phyloP scores from a whole-genome alignment of 2,329 filamentous ascomycete species.

The Apiospora koreana region DNA sequence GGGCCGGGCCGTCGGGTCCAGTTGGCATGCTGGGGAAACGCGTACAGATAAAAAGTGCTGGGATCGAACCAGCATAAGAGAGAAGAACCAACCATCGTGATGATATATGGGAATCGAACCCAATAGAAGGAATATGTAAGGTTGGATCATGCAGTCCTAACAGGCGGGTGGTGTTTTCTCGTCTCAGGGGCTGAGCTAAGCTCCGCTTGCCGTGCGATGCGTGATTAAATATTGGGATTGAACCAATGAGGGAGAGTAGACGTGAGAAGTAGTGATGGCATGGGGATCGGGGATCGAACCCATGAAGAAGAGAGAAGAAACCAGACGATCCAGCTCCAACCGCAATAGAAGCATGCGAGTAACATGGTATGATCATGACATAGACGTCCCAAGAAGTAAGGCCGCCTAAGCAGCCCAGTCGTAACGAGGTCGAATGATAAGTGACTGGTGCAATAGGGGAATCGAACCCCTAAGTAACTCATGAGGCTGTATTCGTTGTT shows the following conservation, averaged over 20 bases:
- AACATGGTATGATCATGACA: background rate
- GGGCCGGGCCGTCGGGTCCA: background rate
- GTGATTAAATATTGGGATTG: background rate
- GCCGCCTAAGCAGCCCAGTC: background rate
- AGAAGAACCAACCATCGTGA: background rate
- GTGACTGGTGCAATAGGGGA: background rate
- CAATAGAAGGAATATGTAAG: background rate
- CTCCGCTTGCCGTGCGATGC: background rate
- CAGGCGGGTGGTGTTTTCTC: background rate
- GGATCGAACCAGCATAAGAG: background rate
- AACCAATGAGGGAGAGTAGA: background rate
- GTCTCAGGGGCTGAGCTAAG: background rate
- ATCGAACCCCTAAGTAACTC: background rate
- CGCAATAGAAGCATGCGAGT: background rate
- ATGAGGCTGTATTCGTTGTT: no score
- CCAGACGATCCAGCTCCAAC: background rate
- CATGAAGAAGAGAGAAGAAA: background rate
- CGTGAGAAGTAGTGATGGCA: background rate
- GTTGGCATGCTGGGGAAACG: background rate
- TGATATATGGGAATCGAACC: background rate
- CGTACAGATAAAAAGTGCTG: background rate
- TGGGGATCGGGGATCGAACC: background rate
- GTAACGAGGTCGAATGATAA: background rate
- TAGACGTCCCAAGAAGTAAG: no score
- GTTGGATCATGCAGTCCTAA: background rate